Evolutionary conservation across 2,329 filamentous ascomycete genomes (phyloP).

Genomic region (Scedosporium apiospermum): DNA sequence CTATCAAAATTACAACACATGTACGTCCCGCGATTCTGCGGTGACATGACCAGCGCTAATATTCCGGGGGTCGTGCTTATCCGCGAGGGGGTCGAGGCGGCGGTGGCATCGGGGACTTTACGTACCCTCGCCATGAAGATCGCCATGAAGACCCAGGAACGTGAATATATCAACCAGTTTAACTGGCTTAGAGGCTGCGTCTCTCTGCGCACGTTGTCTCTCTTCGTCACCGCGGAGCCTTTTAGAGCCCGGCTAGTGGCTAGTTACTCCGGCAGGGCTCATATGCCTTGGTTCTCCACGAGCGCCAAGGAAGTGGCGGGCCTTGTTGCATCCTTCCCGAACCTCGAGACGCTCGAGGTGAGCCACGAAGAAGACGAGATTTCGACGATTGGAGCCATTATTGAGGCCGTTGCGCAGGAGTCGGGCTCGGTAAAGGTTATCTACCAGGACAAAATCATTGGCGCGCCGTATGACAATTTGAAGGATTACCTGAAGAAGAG

Average conservation of each 20-base stretch:
- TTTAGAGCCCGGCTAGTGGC: background rate
- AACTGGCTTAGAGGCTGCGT: slow-evolving; percentile 24
- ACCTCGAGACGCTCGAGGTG: slow-evolving; percentile 23
- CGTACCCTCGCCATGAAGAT: slow-evolving; percentile 26
- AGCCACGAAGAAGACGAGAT: slow-evolving; percentile 19
- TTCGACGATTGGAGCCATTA: slow-evolving; percentile 18
- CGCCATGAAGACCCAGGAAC: slow-evolving; percentile 16
- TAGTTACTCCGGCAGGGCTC: background rate
- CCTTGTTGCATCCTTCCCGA: slow-evolving; percentile 26
- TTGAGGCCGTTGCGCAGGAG: slow-evolving; percentile 20
- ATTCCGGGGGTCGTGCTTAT: background rate
- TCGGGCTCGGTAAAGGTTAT: slow-evolving; percentile 17
- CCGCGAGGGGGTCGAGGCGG: slow-evolving; percentile 11
- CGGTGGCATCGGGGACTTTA: slow-evolving; percentile 19
- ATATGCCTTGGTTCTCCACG: background rate
- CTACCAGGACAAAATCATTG: slow-evolving; percentile 22
- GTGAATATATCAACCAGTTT: slow-evolving; percentile 20
- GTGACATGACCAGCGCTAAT: slow-evolving; percentile 2
- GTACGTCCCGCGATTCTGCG: slow-evolving; percentile 4
- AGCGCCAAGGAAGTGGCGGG: slow-evolving; percentile 13
- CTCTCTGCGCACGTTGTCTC: slow-evolving; percentile 22
- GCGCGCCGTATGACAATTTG: slow-evolving; percentile 21
- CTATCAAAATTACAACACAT: background rate
- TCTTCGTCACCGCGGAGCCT: slow-evolving; percentile 17
- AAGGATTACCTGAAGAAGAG: slow-evolving; percentile 5